Conservation (phyloP, 2,329 filamentous ascomycete genomes). For the Fusarium brevicatenulatum region DNA sequence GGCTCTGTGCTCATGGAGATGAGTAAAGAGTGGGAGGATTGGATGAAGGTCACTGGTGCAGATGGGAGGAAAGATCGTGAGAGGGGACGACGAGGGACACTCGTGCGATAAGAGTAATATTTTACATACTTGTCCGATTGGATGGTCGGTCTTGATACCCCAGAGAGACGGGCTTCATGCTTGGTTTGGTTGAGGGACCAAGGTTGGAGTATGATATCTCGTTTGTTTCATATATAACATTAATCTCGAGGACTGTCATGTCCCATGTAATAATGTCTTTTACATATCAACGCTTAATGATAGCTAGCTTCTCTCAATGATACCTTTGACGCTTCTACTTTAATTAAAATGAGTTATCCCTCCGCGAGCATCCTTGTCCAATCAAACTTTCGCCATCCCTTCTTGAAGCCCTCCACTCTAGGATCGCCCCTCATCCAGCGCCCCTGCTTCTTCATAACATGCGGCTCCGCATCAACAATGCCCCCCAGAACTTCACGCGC, state of each 20-base stretch:
- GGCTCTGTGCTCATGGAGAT: constrained; percentile 94
- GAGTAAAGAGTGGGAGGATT: constrained; percentile 91
- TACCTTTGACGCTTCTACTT: background rate
- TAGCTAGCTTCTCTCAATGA: background rate
- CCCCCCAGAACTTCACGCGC: constrained; percentile 91
- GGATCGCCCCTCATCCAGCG: constrained; percentile 79
- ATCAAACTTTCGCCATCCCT: constrained; percentile 91
- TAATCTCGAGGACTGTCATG: constrained; percentile 34
- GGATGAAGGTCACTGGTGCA: constrained; percentile 70
- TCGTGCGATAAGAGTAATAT: constrained; percentile 25
- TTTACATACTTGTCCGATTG: background rate
- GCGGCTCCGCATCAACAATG: constrained; percentile 84
- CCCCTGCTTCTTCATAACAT: constrained; percentile 90
- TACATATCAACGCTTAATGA: constrained; percentile 23
- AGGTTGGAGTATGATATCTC: constrained; percentile 7
- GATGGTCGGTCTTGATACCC: constrained; percentile 23
- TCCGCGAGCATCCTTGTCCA: constrained; percentile 73
- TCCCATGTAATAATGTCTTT: constrained; percentile 43
- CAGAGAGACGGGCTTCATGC: constrained; percentile 5
- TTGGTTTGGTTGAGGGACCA: background rate
- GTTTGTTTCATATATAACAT: constrained; percentile 37
- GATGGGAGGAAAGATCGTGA: constrained; percentile 50
- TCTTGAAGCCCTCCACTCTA: constrained; percentile 80
- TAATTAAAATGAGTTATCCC: constrained; percentile 7
- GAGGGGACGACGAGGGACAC: constrained; percentile 44